phyloP scores from a whole-genome alignment of 495 filamentous ascomycete species.

The Thozetella sp. region DNA sequence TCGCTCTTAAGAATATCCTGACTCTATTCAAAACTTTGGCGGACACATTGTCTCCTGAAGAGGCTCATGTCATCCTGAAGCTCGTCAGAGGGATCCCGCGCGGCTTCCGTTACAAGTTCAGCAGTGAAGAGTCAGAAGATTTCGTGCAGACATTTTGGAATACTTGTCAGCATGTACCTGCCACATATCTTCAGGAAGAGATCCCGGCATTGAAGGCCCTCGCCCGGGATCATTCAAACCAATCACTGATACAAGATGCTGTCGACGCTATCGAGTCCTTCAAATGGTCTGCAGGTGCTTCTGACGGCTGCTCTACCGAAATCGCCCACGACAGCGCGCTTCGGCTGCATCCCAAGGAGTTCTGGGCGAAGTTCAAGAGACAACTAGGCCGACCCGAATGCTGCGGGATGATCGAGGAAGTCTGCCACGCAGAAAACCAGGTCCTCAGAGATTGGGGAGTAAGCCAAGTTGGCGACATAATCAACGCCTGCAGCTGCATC shows the following conservation, averaged over 20 bases:
- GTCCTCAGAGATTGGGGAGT: neutral
- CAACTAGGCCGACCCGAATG: neutral
- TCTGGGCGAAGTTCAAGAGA: neutral
- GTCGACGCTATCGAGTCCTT: neutral
- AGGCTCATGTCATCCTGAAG: slow-evolving; percentile 76
- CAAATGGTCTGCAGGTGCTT: neutral
- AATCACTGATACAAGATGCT: neutral
- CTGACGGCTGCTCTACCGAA: neutral
- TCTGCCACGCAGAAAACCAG: neutral
- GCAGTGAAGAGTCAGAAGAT: neutral
- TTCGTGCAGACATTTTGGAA: neutral
- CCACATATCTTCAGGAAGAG: neutral
- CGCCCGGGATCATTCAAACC: neutral
- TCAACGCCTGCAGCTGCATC: neutral
- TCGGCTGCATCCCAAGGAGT: neutral
- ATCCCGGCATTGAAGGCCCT: neutral
- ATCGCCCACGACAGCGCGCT: neutral
- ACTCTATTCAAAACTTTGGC: slow-evolving; percentile 94
- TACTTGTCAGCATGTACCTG: neutral
- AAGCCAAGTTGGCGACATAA: neutral
- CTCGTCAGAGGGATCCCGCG: slow-evolving; percentile 93
- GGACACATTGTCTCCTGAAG: slow-evolving; percentile 46
- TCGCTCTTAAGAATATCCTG: slow-evolving; percentile 94
- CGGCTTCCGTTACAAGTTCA: slow-evolving; percentile 24
- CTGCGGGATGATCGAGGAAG: neutral